Base-by-base conservation (phyloP, 805 yeast species). In the Zygosaccharomyces rouxii region DNA sequence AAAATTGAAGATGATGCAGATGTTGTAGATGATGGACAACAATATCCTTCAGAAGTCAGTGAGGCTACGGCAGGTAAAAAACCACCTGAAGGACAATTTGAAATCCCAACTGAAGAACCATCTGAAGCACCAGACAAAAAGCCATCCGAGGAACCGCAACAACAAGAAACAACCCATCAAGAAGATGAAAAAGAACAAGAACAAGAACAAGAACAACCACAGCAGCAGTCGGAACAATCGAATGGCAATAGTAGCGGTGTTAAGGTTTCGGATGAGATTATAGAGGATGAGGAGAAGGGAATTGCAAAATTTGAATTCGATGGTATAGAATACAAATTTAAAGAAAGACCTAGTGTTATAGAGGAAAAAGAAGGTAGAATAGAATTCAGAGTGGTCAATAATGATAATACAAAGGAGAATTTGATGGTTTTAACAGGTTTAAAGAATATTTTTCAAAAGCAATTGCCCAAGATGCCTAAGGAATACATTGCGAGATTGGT, bases 391-490 rank as follows among this genome's bases (percentile, higher is more conserved):
- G 99, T 94, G 28, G 99, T 94, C 23, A 94, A 94, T 68, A 92
- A 94, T 70, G 98, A 94, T 66, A 88, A 89, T 62, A 76, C 89
- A 2, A 77, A 77, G 52, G 99, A 94, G 59, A 88, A 80, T 66
- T 73, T 94, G 73, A 88, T 94, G 75, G 92, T 94, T 43, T 72
- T 94, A 53, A 94, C 98, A 0, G 99, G 99, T 1, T 70, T 94
- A 53, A 94, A 94, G 69, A 94, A 92, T 64, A 92, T 94, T 55
- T 94, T 94, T 67, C 99, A 94, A 66, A 90, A 90, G 61, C 99
- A 94, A 70, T 76, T 94, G 54, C 99, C 99, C 1, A 92, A 94
- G 69, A 94, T 94, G 99, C 99, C 99, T 18, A 79, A 94, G 53
- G 98, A 94, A 63, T 94, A 94, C 69, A 94, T 94, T 62, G 89